Base-by-base conservation (phyloP, 139 green algal species). In the Chlamydomonas incerta region DNA sequence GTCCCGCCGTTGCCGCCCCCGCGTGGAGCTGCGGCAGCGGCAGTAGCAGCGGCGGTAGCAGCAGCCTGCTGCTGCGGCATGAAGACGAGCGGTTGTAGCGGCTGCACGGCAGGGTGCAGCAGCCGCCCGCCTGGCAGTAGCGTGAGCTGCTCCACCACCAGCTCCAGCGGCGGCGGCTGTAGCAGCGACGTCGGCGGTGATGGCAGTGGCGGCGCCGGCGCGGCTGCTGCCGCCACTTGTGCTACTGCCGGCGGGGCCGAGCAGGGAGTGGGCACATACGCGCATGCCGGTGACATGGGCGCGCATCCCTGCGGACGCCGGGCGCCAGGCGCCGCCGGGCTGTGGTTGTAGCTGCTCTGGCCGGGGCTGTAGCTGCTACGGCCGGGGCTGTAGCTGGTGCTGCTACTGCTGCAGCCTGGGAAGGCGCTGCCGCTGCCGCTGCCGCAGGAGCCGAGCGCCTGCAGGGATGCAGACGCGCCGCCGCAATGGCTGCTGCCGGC, bases 121-220 rank as follows among this genome's bases (percentile, higher is more conserved):
- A 83, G 37, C 21, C 41, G 41, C 28, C 76, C 62, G 17, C 60
- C 76, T 17, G 76, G 76, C 37, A 83, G 62, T 17, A 83, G 62
- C 2, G 37, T 31, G 8, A 73, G 37, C 62, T 41, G 52, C 41
- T 83, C 76, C 28, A 83, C 28, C 41, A 83, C 76, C 37, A 83
- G 41, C 20, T 73, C 76, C 35, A 82, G 74, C 34, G 74, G 74
- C 9, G 74, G 74, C 26, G 74, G 74, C 35, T 37, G 60, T 29
- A 37, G 60, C 31, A 69, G 33, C 10, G 60, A 35, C 11, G 70
- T 37, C 3, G 70, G 41, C 6, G 14, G 20, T 3, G 24, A 5
- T 50, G 41, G 41, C 6, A 8, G 6, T 50, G 41, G 41, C 6
- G 41, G 41, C 41, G n/a, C n/a, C n/a, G n/a, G n/a, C n/a, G n/a